Evolutionary conservation across 768 basidiomycete genomes (phyloP).

Genomic region (Kwoniella dejecticola): DNA sequence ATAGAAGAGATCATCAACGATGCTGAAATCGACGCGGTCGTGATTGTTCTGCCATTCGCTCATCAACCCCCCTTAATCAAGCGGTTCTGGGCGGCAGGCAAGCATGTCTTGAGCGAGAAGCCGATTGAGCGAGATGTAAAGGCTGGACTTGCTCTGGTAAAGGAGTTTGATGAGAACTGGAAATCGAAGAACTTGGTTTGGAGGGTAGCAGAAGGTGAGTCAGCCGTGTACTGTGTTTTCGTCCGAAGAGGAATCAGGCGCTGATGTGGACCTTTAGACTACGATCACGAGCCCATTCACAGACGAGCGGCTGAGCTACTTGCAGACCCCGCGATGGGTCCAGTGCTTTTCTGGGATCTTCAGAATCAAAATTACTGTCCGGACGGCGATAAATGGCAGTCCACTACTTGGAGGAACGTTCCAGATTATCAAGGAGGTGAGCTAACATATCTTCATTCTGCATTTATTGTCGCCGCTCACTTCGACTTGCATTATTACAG

Average conservation of each 20-base stretch:
- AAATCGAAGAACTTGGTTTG: neutral
- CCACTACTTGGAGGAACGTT: slow-evolving; percentile 1
- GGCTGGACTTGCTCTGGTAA: neutral
- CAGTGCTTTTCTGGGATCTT: slow-evolving; percentile 2
- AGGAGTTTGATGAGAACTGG: slow-evolving; percentile 1
- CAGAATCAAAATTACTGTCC: slow-evolving; percentile 1
- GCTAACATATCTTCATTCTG: neutral
- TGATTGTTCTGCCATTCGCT: neutral
- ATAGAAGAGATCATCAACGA: slow-evolving; percentile 1
- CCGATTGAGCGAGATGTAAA: neutral
- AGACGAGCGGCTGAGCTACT: neutral
- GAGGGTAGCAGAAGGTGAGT: slow-evolving; percentile 1
- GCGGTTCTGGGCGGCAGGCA: slow-evolving; percentile 3
- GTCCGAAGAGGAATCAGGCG: too few species aligned
- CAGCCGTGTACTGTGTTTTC: too few species aligned
- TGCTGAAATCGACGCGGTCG: neutral
- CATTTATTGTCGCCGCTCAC: neutral
- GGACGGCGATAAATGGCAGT: slow-evolving; percentile 1
- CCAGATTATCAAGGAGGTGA: slow-evolving; percentile 6
- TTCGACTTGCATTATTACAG: neutral
- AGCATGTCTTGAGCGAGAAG: slow-evolving; percentile 1
- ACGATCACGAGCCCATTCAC: slow-evolving; percentile 1
- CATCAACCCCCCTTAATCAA: slow-evolving; percentile 1
- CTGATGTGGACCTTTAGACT: too few species aligned
- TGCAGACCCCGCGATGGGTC: slow-evolving; percentile 1